Conservation (phyloP, 2,329 filamentous ascomycete species). For the Trematosphaeria pertusa region DNA sequence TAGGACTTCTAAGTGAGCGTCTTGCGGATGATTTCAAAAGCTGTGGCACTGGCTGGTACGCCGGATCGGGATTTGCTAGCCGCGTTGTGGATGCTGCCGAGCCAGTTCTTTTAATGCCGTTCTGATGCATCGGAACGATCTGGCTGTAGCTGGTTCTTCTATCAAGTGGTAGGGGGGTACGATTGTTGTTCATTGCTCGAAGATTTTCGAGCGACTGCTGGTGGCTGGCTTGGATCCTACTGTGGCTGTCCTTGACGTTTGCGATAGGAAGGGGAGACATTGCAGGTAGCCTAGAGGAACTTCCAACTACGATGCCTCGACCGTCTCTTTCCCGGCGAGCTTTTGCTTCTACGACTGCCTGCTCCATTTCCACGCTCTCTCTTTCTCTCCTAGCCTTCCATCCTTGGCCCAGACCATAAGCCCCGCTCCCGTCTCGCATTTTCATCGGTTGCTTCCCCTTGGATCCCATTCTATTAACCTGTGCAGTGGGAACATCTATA, state of each 20-base stretch:
- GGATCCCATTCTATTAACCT: background rate
- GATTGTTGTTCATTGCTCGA: constrained; percentile 13
- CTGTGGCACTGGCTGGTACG: too few species aligned
- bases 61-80: background rate
- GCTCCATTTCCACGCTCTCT: constrained; percentile 23
- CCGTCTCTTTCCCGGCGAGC: constrained; percentile 16
- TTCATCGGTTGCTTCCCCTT: background rate
- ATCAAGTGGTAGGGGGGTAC: constrained; percentile 6
- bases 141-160: constrained; percentile 12
- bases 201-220: constrained; percentile 24
- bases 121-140: background rate
- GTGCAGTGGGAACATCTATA: background rate
- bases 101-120: background rate
- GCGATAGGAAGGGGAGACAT: constrained; percentile 12
- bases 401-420: constrained; percentile 10
- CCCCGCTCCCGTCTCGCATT: background rate
- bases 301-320: constrained; percentile 14
- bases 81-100: background rate
- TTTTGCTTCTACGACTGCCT: constrained; percentile 20
- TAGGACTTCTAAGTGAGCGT: background rate
- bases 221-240: constrained; percentile 18
- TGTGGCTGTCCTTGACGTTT: constrained; percentile 12
- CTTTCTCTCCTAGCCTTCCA: constrained; percentile 29
- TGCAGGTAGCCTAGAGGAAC: constrained; percentile 13
- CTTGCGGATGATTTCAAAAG: background rate